phyloP scores from a whole-genome alignment of 441 rosid species.

The Populus hybrid region DNA sequence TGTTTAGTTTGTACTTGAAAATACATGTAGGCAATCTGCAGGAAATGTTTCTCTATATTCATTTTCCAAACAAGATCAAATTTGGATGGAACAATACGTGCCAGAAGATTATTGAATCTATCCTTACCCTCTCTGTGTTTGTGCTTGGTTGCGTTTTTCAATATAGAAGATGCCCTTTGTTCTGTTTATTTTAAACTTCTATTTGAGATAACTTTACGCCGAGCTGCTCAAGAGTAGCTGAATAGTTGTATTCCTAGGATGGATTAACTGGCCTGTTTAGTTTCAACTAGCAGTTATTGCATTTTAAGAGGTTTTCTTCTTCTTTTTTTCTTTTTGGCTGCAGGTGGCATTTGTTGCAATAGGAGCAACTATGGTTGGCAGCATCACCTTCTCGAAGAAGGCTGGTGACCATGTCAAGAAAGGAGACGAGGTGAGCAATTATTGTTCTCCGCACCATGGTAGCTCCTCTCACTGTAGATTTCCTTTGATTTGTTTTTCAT shows the following conservation, averaged over 20 bases:
- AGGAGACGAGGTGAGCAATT: constrained; percentile 67
- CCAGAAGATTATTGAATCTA: not conserved
- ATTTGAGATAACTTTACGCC: not conserved
- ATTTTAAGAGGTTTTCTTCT: not conserved
- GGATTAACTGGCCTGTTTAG: not conserved
- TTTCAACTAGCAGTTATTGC: not conserved
- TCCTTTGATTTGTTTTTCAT: too few species aligned
- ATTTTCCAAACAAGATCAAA: not conserved
- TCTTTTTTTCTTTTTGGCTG: not conserved
- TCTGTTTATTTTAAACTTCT: not conserved
- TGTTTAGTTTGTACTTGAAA: not conserved
- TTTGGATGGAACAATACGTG: not conserved
- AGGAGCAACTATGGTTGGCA: constrained; percentile 97
- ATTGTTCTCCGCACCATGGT: too few species aligned
- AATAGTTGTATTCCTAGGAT: not conserved
- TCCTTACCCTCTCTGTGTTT: not conserved
- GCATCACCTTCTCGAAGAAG: constrained; percentile 61
- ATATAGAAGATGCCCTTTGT: not conserved
- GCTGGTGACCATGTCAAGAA: constrained; percentile 64
- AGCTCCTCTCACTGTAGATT: too few species aligned
- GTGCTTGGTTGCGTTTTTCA: not conserved
- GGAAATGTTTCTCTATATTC: not conserved
- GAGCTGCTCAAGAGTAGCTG: not conserved
- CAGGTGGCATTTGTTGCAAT: constrained; percentile 96
- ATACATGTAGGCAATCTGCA: not conserved